Base-by-base conservation (phyloP, 768 basidiomycete species). In the Lentinula sp. region DNA sequence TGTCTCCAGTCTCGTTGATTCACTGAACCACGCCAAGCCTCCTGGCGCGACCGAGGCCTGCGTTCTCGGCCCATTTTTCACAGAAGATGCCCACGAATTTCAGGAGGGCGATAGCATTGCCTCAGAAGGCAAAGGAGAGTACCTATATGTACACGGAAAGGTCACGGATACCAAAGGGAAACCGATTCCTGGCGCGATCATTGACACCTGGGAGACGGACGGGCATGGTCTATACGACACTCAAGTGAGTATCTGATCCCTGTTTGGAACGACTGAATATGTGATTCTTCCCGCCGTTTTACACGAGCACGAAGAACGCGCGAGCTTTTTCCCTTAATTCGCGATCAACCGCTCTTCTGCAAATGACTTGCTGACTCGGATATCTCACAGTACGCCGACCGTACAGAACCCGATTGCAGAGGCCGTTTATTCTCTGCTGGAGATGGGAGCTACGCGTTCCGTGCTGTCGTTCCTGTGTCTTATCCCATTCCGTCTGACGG, bases 141-240 rank as follows among this genome's bases (percentile, higher is more conserved):
- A 92, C 69, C 76, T 95, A 82, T 92, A 80, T 65, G 87, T 94
- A 55, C 82, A 91, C 68, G 92, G 93, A 0, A 80, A 78, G 3
- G 80, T 94, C 1, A 67, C 84, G 34, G 79, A 84, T 66, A 85
- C 83, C 1, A 73, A 80, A 37, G 90, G 91, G 21, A 74, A 78
- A n/a, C 86, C 87, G 2, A 79, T 94, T 57, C 70, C 84, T 5
- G 76, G 76, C 55, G 89, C 88, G 0, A 66, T 80, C 49, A 88
- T 93, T 62, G 88, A 92, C 57, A 92, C 89, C n/a, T 92, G 89
- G 89, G 89, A 91, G 70, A 85, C 89, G 8, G 91, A 93, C 65
- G 78, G 77, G 0, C 61, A 78, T 54, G 88, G 88, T 66, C 66
- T 70, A 68, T 77, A 73, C 40, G 75, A 77, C 61, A 71, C 68